These are phyloP conservation scores for Cladosporium sp. DNA, from an alignment of 2,329 filamentous ascomycete species.

Conservation along the genomic window DNA sequence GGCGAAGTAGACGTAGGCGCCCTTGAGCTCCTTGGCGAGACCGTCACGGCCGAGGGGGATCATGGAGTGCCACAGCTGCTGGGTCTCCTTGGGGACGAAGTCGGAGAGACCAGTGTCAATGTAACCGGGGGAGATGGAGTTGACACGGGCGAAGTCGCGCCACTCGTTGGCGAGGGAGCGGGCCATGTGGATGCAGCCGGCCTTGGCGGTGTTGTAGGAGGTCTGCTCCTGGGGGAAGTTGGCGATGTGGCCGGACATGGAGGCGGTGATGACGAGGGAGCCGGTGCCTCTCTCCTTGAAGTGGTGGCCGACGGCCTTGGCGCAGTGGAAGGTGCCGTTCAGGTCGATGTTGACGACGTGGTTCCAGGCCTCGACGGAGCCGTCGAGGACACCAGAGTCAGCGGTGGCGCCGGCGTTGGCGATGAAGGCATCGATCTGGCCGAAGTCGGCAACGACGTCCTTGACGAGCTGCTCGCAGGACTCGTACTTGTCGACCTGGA, in stretches of 20 bases:
- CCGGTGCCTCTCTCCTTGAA: constrained; percentile 63
- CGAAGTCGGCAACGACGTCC: constrained; percentile 63
- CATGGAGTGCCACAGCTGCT: constrained; percentile 56
- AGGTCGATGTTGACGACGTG: constrained; percentile 81
- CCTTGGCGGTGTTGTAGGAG: constrained; percentile 62
- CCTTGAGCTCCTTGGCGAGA: constrained; percentile 62
- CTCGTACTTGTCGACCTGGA: constrained; percentile 54
- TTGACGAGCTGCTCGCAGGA: constrained; percentile 54
- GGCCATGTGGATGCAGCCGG: constrained; percentile 61
- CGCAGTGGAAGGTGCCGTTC: constrained; percentile 80
- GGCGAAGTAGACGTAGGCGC: constrained; percentile 51
- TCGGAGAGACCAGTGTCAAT: constrained; percentile 64
- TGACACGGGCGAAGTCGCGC: constrained; percentile 64
- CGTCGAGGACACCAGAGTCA: constrained; percentile 63
- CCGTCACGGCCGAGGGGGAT: constrained; percentile 58
- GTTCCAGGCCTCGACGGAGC: constrained; percentile 65
- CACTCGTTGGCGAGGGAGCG: constrained; percentile 64
- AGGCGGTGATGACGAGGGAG: constrained; percentile 62
- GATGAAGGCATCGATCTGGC: constrained; percentile 62
- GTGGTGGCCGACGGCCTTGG: constrained; percentile 80
- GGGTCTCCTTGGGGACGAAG: constrained; percentile 55
- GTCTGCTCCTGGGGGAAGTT: constrained; percentile 74
- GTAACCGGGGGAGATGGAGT: constrained; percentile 64
- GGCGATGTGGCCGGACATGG: constrained; percentile 76
- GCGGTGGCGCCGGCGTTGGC: constrained; percentile 69